Base-by-base conservation (phyloP, 768 basidiomycete species). In the Termitomyces sp. region DNA sequence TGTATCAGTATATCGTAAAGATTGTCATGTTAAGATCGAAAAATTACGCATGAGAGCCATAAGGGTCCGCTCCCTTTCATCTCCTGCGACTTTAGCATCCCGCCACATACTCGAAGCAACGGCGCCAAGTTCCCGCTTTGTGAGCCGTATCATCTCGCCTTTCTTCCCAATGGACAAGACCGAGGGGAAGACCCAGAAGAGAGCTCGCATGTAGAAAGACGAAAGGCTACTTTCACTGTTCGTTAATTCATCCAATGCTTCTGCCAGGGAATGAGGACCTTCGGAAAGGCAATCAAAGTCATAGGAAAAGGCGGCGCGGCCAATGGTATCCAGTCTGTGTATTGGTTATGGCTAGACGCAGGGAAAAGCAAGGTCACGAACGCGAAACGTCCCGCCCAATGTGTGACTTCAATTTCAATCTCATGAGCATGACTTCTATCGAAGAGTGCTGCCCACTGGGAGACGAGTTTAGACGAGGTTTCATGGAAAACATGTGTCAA, bases 321-420 rank as follows among this genome's bases (percentile, higher is more conserved):
- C 81, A 32, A 86, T 75, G 2, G 81, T 82, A 60, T 86, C 85
- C 29, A 87, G 75, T 32, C 82, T 85, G 55, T 31, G 19, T 7
- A 23, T 59, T 41, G 59, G 27, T 42, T 53, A 31, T 63, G 57
- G 53, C 37, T 49, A 17, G 19, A 48, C 19, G 29, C 25, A 16
- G 9, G 43, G 49, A 31, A 21, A 21, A 32, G 29, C 56, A 55
- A 51, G 21, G 5, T 10, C 9, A 70, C 80, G 65, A 65, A 83
- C 84, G 84, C 82, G 62, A 82, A 85, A 52, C 83, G 78, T 35
- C 81, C 80, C 5, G 83, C 77, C 84, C 83, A 85, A 54, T 77
- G 68, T 2, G 83, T 82, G 38, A 82, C 65, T 63, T 86, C 83
- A 45, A 85, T 79, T 42, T 78, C 76, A 10, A 72, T 65, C 66